These are phyloP conservation scores for Fraxinus sp. DNA, from an alignment of 305 asterid genomes.

Conservation along the genomic window DNA sequence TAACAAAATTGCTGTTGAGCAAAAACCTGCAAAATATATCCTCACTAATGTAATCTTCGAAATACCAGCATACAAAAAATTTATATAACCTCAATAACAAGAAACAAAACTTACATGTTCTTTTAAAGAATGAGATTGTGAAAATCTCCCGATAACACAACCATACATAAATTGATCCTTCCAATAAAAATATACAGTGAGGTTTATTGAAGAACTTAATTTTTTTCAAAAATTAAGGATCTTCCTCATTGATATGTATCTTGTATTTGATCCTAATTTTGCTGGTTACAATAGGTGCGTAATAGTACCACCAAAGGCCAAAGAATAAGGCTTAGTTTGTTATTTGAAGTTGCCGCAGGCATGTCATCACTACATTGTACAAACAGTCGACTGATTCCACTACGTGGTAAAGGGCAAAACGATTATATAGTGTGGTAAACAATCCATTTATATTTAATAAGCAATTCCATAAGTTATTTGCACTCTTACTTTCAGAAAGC, in stretches of 20 bases:
- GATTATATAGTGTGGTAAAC: constrained; percentile 8
- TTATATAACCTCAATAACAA: background rate
- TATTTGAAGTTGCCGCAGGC: background rate
- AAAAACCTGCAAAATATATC: background rate
- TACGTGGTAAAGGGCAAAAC: background rate
- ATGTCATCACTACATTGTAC: background rate
- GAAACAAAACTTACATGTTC: background rate
- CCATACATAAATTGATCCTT: background rate
- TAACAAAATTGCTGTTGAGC: background rate
- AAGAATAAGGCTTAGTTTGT: background rate
- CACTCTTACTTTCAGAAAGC: background rate
- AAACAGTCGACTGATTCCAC: background rate
- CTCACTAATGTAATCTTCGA: background rate
- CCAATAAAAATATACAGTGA: background rate
- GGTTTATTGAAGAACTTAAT: background rate
- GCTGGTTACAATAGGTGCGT: background rate
- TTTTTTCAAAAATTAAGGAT: background rate
- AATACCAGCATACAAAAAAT: background rate
- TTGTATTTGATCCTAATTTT: background rate
- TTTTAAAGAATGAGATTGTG: background rate
- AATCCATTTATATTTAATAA: background rate
- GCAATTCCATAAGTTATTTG: background rate
- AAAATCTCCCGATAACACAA: background rate
- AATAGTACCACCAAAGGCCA: background rate
- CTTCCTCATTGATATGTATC: background rate